Evolutionary conservation across 2,329 filamentous ascomycete species (phyloP).

Genomic region (Fusarium proliferatum): DNA sequence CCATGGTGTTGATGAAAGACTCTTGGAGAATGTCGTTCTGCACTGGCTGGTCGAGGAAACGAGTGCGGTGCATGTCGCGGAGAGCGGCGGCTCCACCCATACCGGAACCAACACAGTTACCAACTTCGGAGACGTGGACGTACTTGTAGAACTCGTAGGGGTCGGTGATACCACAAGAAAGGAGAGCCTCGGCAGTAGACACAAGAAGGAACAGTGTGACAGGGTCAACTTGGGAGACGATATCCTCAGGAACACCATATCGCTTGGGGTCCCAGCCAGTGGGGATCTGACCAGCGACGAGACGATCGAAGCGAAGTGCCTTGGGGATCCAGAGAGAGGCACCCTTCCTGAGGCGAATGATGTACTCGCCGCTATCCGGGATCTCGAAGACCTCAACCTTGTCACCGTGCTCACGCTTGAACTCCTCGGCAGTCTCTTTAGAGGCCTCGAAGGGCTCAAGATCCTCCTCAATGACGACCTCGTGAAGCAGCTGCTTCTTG

Average conservation of each 20-base stretch:
- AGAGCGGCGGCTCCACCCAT: constrained; percentile 95
- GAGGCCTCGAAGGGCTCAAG: constrained; percentile 97
- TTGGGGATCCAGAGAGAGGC: constrained; percentile 96
- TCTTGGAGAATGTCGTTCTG: constrained; percentile 99
- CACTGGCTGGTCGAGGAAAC: constrained; percentile 94
- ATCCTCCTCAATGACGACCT: constrained; percentile 97
- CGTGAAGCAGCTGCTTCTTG: constrained; percentile 97
- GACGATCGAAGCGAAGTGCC: constrained; percentile 94
- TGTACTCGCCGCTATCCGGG: constrained; percentile 91
- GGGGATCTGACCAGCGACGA: constrained; percentile 96
- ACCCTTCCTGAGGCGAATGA: constrained; percentile 93
- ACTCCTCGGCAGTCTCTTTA: constrained; percentile 97
- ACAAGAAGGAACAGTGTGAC: constrained; percentile 96
- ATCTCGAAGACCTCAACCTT: constrained; percentile 99
- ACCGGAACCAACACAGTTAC: constrained; percentile 98
- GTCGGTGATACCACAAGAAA: constrained; percentile 95
- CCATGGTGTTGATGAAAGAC: constrained; percentile 99
- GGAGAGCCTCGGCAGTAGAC: constrained; percentile 89
- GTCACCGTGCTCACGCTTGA: constrained; percentile 95
- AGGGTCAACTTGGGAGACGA: constrained; percentile 96
- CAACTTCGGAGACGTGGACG: constrained; percentile 96
- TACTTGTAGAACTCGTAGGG: constrained; percentile 99
- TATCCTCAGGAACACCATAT: constrained; percentile 97
- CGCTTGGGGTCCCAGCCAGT: constrained; percentile 97
- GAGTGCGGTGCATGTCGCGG: constrained; percentile 97